A percentile compares a stretch with the other conserved stretches of the same genome.
Conservation (phyloP, 257 asterid genomes). For the Forsythia suspensa region DNA sequence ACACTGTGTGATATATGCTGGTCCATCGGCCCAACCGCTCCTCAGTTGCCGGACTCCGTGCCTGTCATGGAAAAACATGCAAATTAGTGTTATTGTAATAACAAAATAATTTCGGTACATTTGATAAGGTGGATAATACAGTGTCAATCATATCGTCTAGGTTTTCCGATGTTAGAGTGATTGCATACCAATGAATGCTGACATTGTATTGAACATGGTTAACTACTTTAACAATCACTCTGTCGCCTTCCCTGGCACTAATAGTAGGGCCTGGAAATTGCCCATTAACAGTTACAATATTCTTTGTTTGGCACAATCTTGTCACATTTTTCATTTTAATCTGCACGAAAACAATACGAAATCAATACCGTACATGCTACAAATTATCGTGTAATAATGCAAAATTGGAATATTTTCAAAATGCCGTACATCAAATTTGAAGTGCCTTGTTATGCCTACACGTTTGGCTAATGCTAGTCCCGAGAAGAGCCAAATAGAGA, state of each 20-base stretch:
- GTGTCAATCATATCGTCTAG: too few relatives aligned
- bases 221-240: conserved; percentile 51
- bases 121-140: neutral
- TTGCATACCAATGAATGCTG: conserved; percentile 53
- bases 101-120: neutral
- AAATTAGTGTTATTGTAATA: neutral
- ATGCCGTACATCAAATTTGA: conserved; percentile 46
- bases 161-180: neutral
- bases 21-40: conserved; percentile 40
- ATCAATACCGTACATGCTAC: neutral
- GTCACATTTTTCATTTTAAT: conserved; percentile 53
- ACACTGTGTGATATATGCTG: conserved; percentile 47
- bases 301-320: conserved; percentile 59
- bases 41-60: conserved; percentile 26
- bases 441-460: conserved; percentile 47
- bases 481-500: conserved; percentile 25
- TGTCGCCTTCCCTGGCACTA: conserved; percentile 66
- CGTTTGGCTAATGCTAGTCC: conserved; percentile 35
- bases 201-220: conserved; percentile 58
- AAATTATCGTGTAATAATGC: neutral
- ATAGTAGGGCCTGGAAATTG: conserved; percentile 65
- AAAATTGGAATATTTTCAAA: neutral
- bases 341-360: conserved; percentile 18
- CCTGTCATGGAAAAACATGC: neutral
- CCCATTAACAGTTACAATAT: conserved; percentile 61